A percentile compares a stretch with the other conserved stretches of the same genome.
Conservation (phyloP, 1,139 yeast species). For the Debaryomyces robertsiae region DNA sequence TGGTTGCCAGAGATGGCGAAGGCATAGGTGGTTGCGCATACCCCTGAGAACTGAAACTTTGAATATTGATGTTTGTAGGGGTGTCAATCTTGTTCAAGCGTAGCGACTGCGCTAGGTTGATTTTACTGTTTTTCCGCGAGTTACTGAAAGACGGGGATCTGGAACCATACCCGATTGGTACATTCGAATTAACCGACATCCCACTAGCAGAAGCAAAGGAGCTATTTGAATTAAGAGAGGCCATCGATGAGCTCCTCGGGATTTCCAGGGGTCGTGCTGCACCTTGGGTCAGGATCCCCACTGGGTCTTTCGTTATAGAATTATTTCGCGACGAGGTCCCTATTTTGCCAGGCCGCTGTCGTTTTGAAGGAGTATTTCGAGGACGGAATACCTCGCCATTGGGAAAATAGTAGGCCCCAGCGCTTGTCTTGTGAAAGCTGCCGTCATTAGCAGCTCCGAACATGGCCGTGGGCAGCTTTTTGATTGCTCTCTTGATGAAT, state of each 20-base stretch:
- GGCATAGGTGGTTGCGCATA: slow-evolving; percentile 14
- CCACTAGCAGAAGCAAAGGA: slow-evolving; percentile 10
- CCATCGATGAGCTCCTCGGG: slow-evolving; percentile 16
- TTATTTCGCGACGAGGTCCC: slow-evolving; percentile 2
- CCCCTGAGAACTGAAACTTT: slow-evolving; percentile 12
- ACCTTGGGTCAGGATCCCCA: neutral
- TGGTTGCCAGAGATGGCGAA: slow-evolving; percentile 14
- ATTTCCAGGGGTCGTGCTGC: slow-evolving; percentile 3
- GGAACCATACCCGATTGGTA: slow-evolving; percentile 14
- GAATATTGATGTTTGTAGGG: slow-evolving; percentile 30
- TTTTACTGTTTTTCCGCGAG: slow-evolving; percentile 22
- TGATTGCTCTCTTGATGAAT: slow-evolving; percentile 37
- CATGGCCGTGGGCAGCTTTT: slow-evolving; percentile 19
- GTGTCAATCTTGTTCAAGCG: slow-evolving; percentile 34
- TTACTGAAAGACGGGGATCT: slow-evolving; percentile 25
- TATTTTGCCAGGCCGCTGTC: slow-evolving; percentile 41
- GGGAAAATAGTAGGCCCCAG: slow-evolving; percentile 50
- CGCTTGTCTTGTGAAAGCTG: slow-evolving; percentile 22
- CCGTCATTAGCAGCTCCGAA: slow-evolving; percentile 1
- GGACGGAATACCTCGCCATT: slow-evolving; percentile 60
- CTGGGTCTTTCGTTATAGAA: neutral
- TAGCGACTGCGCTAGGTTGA: slow-evolving; percentile 30
- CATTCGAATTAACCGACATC: slow-evolving; percentile 9
- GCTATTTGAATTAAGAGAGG: slow-evolving; percentile 14
- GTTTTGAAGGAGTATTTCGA: slow-evolving; percentile 38